Percentiles rank a stretch among this genome's conserved stretches.
Evolutionary conservation across 2,329 filamentous ascomycete genomes (phyloP).

Genomic region (Trichoderma guizhouense): DNA sequence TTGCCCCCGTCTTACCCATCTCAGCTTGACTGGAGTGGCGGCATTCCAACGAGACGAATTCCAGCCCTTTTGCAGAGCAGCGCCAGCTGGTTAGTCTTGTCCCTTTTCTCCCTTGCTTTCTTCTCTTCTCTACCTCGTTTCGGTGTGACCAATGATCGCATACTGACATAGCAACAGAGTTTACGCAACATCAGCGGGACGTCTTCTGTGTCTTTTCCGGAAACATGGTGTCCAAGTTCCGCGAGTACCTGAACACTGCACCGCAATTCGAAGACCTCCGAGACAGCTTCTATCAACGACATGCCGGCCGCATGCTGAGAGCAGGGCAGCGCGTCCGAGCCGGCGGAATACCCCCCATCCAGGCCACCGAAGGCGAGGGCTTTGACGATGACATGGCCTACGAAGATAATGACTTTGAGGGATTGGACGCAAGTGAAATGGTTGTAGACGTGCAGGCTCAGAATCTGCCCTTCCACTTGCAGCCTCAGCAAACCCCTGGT

Average conservation of each 20-base stretch:
- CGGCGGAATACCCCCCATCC: constrained; percentile 22
- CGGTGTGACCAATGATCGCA: neutral
- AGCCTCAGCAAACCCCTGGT: constrained; percentile 6
- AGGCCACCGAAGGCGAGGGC: constrained; percentile 31
- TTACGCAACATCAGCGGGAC: constrained; percentile 89
- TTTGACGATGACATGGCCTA: constrained; percentile 44
- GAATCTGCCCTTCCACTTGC: constrained; percentile 21
- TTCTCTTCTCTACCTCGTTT: neutral
- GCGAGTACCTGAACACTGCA: constrained; percentile 68
- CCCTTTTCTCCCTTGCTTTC: neutral
- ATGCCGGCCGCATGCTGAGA: constrained; percentile 12
- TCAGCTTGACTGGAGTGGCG: constrained; percentile 90
- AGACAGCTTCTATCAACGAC: constrained; percentile 28
- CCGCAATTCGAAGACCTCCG: constrained; percentile 46
- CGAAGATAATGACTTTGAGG: constrained; percentile 45
- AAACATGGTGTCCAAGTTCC: constrained; percentile 71
- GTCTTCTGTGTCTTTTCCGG: constrained; percentile 98
- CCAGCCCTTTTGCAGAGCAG: constrained; percentile 78
- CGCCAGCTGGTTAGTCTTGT: constrained; percentile 61
- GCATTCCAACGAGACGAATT: constrained; percentile 86
- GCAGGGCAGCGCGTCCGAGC: constrained; percentile 6
- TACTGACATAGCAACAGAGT: constrained; percentile 57
- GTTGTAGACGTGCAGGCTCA: constrained; percentile 33
- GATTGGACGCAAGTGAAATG: constrained; percentile 39
- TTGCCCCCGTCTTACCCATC: constrained; percentile 87